Percentiles rank a stretch among this genome's conserved stretches.
Evolutionary conservation across 1,284 basidiomycete species (phyloP).

Genomic region (Trichosporon asahii): DNA sequence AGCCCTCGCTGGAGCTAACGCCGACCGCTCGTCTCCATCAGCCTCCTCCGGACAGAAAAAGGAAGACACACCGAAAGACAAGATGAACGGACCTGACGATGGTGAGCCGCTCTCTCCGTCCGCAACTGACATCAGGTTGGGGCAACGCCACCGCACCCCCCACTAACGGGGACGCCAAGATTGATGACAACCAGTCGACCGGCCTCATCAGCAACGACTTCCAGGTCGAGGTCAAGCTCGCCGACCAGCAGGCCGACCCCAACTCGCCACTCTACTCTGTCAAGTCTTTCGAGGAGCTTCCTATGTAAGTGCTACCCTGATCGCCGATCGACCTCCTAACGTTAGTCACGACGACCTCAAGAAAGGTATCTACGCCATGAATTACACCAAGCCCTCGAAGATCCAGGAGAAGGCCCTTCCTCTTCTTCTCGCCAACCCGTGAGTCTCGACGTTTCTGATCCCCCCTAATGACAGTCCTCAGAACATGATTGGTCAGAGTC

Average conservation of each 20-base stretch:
- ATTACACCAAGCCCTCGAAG: conserved; percentile 96
- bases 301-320: conserved; percentile 62
- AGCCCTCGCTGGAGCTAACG: conserved; percentile 43
- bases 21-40: conserved; percentile 25
- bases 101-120: conserved; percentile 1
- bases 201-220: conserved; percentile 46
- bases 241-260: conserved; percentile 93
- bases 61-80: conserved; percentile 5
- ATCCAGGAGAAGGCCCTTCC: conserved; percentile 98
- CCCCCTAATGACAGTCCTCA: conserved; percentile 62
- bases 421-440: conserved; percentile 87
- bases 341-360: conserved; percentile 78
- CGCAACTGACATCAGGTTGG: conserved; percentile 12
- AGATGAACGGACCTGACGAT: conserved; percentile 14
- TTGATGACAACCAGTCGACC: conserved; percentile 15
- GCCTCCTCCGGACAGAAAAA: conserved; percentile 12
- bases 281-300: conserved; percentile 92
- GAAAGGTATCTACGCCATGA: conserved; percentile 95
- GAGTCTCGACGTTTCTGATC: conserved; percentile 38
- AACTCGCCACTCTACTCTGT: conserved; percentile 92
- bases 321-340: neutral
- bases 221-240: conserved; percentile 71
- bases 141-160: neutral
- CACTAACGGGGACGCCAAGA: neutral
- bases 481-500: conserved; percentile 99